Base-by-base conservation (phyloP, 495 filamentous ascomycete species). In the Penicillium simplicissimum region DNA sequence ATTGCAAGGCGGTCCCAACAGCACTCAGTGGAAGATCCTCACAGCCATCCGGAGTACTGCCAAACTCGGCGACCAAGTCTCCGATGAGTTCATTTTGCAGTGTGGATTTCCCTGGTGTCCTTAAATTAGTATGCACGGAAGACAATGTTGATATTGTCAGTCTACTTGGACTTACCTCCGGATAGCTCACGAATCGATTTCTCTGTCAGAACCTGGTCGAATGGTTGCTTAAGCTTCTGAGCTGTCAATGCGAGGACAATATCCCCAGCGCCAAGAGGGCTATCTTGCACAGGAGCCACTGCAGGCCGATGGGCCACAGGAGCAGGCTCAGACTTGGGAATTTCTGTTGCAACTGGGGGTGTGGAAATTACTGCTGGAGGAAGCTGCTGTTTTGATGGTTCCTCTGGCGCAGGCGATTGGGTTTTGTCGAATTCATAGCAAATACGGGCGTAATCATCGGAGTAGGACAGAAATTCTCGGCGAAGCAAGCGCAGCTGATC, bases 41-140 rank as follows among this genome's bases (percentile, higher is more conserved):
- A 14, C 11, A 9, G 48, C 48, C 48, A 13, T 52, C 48, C 23
- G 48, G 48, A 5, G 13, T 13, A 17, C 19, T 28, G 9, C 48
- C 48, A 34, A 52, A 52, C 21, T 52, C 19, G 2, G 8, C 28
- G 8, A 13, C 21, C 19, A 52, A 31, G 31, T 52, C 48, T 15
- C 48, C 48, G 19, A 52, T 52, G 28, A 52, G 23, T 34, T 52
- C 48, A 52, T 52, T 52, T 34, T 52, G 48, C 19, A 52, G 9
- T 17, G 48, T 52, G 0, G 43, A 47, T 19, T 47, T 47, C 8
- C 43, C 43, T 47, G 43, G 3, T 47, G 28, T 31, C 28, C 28
- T 31, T 7, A 31, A 31, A 31, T 31, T 31, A 31, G 28, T 4
- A 31, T 31, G 28, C 2, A 31, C 6, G 6, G 6, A 31, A 31